Evolutionary conservation across 495 filamentous ascomycete species (phyloP).

Genomic region (Penicillium coffeae): DNA sequence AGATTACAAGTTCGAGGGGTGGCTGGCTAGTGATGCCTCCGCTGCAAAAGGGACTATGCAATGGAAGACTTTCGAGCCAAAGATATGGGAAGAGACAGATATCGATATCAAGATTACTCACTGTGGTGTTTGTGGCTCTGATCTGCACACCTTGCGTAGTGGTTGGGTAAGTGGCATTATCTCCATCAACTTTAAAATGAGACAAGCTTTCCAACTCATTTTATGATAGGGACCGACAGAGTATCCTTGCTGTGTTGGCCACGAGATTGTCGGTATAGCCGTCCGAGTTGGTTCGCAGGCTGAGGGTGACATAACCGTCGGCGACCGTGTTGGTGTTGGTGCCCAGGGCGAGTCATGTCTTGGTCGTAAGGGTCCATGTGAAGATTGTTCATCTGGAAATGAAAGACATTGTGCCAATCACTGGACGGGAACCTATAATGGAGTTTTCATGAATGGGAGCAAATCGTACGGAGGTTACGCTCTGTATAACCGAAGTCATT

Average conservation of each 20-base stretch:
- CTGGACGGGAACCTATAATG: slow-evolving; percentile 48
- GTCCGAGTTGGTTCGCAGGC: slow-evolving; percentile 70
- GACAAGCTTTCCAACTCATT: background rate
- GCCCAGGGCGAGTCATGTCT: slow-evolving; percentile 75
- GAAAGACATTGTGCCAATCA: slow-evolving; percentile 67
- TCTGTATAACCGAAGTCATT: slow-evolving; percentile 66
- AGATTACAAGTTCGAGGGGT: slow-evolving; percentile 71
- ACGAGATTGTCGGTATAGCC: slow-evolving; percentile 78
- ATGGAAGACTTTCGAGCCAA: slow-evolving; percentile 44
- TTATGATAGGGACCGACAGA: slow-evolving; percentile 41
- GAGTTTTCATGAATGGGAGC: slow-evolving; percentile 44
- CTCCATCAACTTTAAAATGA: background rate
- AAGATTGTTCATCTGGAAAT: slow-evolving; percentile 57
- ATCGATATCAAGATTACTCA: slow-evolving; percentile 12
- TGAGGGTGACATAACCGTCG: slow-evolving; percentile 59
- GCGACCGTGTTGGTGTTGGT: slow-evolving; percentile 84
- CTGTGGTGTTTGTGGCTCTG: slow-evolving; percentile 28
- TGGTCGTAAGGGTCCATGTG: slow-evolving; percentile 54
- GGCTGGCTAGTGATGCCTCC: slow-evolving; percentile 60
- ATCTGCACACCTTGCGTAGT: slow-evolving; percentile 69
- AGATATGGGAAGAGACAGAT: slow-evolving; percentile 12
- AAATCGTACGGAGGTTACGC: slow-evolving; percentile 69
- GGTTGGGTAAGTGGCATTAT: slow-evolving; percentile 56
- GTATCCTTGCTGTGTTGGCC: slow-evolving; percentile 77
- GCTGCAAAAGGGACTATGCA: slow-evolving; percentile 65